phyloP scores from a whole-genome alignment of 495 filamentous ascomycete species.

The Penicillium crystallinum region DNA sequence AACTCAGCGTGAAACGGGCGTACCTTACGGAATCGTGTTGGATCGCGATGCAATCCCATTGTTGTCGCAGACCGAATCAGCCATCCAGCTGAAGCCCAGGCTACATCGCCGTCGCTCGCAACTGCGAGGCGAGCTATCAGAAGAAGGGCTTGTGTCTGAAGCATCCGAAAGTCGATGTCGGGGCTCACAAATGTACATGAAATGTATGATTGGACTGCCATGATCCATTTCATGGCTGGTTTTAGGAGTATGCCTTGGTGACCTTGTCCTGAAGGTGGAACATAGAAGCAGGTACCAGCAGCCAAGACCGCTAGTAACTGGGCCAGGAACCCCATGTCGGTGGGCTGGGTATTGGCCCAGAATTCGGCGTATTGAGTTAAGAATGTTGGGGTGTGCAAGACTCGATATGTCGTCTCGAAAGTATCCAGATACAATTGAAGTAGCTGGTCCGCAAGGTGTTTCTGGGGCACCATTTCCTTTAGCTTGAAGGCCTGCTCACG shows the following conservation, averaged over 20 bases:
- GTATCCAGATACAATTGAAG: conserved; percentile 50
- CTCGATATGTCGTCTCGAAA: conserved; percentile 53
- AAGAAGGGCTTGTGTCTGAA: conserved; percentile 53
- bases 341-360: conserved; percentile 38
- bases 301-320: conserved; percentile 51
- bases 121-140: conserved; percentile 49
- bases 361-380: conserved; percentile 46
- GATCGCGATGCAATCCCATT: conserved; percentile 57
- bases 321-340: conserved; percentile 33
- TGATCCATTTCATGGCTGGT: conserved; percentile 46
- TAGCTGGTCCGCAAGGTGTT: conserved; percentile 46
- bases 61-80: conserved; percentile 52
- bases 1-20: conserved; percentile 46
- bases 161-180: conserved; percentile 42
- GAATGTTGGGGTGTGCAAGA: conserved; percentile 56
- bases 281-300: conserved; percentile 47
- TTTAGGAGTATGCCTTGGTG: conserved; percentile 26
- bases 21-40: conserved; percentile 43
- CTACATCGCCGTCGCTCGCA: conserved; percentile 48
- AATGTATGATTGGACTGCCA: conserved; percentile 53
- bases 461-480: conserved; percentile 44
- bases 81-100: conserved; percentile 52
- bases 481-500: conserved; percentile 37
- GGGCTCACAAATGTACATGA: conserved; percentile 48
- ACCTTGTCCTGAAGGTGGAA: conserved; percentile 11